Percentiles rank a stretch among this genome's conserved stretches.
phyloP scores from a whole-genome alignment of 768 basidiomycete genomes.

The Albatrellus ellisii region DNA sequence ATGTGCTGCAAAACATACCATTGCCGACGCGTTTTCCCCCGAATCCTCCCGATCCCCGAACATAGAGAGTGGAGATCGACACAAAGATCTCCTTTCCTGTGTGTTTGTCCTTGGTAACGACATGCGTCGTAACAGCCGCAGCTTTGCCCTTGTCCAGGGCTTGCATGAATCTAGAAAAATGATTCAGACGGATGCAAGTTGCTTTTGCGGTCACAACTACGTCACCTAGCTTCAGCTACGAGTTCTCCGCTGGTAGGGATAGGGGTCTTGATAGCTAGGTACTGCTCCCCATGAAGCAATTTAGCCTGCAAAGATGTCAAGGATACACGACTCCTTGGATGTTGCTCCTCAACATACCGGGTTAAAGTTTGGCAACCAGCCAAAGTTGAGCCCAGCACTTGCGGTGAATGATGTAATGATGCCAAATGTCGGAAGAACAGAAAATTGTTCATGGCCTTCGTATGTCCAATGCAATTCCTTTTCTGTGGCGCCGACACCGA shows the following conservation, averaged over 20 bases:
- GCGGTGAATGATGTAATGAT: constrained; percentile 86
- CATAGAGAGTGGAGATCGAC: constrained; percentile 84
- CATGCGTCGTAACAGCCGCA: constrained; percentile 70
- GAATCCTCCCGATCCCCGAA: constrained; percentile 93
- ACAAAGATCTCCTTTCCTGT: constrained; percentile 79
- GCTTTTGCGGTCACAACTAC: constrained; percentile 5
- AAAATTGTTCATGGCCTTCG: constrained; percentile 80
- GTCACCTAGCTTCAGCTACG: constrained; percentile 57
- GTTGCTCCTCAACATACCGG: constrained; percentile 42
- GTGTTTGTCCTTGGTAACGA: constrained; percentile 68
- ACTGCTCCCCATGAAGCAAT: constrained; percentile 97
- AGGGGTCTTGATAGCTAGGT: constrained; percentile 71
- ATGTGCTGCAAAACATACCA: constrained; percentile 31
- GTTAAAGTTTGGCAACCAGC: constrained; percentile 92
- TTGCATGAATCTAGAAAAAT: constrained; percentile 18
- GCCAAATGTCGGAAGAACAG: constrained; percentile 85
- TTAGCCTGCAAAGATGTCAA: constrained; percentile 46
- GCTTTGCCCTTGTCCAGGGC: constrained; percentile 90
- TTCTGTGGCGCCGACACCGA: constrained; percentile 89
- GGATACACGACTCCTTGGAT: constrained; percentile 1
- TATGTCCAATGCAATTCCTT: constrained; percentile 87
- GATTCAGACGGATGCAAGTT: not conserved
- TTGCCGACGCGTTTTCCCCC: constrained; percentile 78
- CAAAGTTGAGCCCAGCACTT: constrained; percentile 51
- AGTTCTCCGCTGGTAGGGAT: constrained; percentile 80